phyloP scores from a whole-genome alignment of 1,284 basidiomycete species.

The Porogramme epimiltina region DNA sequence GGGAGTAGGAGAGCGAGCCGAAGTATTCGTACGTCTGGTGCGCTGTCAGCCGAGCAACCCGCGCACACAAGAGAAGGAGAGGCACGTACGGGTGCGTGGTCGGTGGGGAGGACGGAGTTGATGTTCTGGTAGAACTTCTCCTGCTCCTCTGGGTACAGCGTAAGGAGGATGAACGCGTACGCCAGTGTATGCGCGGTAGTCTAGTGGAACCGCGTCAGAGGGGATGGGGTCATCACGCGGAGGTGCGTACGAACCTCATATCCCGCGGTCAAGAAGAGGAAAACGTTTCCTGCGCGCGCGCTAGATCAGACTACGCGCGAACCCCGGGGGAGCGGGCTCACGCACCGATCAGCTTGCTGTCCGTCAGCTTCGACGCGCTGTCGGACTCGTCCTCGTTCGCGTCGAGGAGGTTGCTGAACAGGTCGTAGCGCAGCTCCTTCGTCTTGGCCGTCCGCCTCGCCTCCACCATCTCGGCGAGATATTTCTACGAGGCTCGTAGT shows the following conservation, averaged over 20 bases:
- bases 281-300: slow-evolving; percentile 48
- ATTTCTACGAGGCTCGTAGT: slow-evolving; percentile 35
- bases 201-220: slow-evolving; percentile 26
- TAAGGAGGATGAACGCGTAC: slow-evolving; percentile 54
- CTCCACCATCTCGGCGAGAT: slow-evolving; percentile 59
- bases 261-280: slow-evolving; percentile 48
- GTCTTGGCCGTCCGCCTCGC: slow-evolving; percentile 39
- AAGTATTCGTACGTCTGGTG: slow-evolving; percentile 17
- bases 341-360: slow-evolving; percentile 53
- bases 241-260: slow-evolving; percentile 47
- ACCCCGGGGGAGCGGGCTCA: background rate
- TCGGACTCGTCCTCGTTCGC: slow-evolving; percentile 43
- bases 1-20: slow-evolving; percentile 17
- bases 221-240: background rate
- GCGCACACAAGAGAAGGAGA: background rate
- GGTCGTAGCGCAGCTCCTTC: slow-evolving; percentile 49
- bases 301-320: background rate
- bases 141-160: slow-evolving; percentile 63
- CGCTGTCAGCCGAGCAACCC: too few species aligned
- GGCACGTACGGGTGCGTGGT: slow-evolving; percentile 6
- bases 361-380: slow-evolving; percentile 39
- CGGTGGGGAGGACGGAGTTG: slow-evolving; percentile 8
- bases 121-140: slow-evolving; percentile 54
- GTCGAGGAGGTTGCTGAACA: slow-evolving; percentile 55
- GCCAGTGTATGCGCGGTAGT: slow-evolving; percentile 58